Evolutionary conservation across 805 yeast genomes (phyloP).

Genomic region (Candida sakaeoensis): DNA sequence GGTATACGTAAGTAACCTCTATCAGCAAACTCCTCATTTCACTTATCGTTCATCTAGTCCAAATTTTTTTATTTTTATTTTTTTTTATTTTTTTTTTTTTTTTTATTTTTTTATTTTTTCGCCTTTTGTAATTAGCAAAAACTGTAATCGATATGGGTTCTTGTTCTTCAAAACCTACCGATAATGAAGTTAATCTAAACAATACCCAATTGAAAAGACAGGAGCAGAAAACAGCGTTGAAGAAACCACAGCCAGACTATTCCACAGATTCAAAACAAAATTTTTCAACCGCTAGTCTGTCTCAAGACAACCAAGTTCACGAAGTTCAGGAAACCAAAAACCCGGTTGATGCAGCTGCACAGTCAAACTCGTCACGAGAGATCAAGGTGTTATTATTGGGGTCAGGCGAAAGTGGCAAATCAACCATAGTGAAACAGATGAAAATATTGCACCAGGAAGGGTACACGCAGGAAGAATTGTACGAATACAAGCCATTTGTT

Average conservation of each 20-base stretch:
- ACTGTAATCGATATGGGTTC: slow-evolving; percentile 19
- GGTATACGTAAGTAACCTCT: no score
- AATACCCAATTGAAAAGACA: slow-evolving; percentile 15
- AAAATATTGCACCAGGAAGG: slow-evolving; percentile 74
- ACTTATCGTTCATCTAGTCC: no score
- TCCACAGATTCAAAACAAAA: slow-evolving; percentile 1
- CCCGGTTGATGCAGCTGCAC: slow-evolving; percentile 12
- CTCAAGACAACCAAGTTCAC: slow-evolving; percentile 7
- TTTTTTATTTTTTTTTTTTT: slow-evolving; percentile 1
- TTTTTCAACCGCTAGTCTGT: slow-evolving; percentile 4
- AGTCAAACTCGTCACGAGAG: slow-evolving; percentile 29
- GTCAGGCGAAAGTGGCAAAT: slow-evolving; percentile 84
- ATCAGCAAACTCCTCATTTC: no score
- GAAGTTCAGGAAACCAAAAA: neutral
- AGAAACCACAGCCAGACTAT: slow-evolving; percentile 3
- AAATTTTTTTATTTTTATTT: no score
- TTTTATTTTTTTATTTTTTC: neutral
- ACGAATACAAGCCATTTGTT: slow-evolving; percentile 74
- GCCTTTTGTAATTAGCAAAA: neutral
- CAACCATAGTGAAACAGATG: slow-evolving; percentile 79
- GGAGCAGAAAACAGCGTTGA: slow-evolving; percentile 14
- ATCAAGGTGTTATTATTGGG: slow-evolving; percentile 77
- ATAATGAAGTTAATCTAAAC: slow-evolving; percentile 1
- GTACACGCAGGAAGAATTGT: slow-evolving; percentile 64
- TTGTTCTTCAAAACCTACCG: slow-evolving; percentile 18